Conservation (phyloP, 2,329 filamentous ascomycete genomes). For the Cryphonectria naterciae region DNA sequence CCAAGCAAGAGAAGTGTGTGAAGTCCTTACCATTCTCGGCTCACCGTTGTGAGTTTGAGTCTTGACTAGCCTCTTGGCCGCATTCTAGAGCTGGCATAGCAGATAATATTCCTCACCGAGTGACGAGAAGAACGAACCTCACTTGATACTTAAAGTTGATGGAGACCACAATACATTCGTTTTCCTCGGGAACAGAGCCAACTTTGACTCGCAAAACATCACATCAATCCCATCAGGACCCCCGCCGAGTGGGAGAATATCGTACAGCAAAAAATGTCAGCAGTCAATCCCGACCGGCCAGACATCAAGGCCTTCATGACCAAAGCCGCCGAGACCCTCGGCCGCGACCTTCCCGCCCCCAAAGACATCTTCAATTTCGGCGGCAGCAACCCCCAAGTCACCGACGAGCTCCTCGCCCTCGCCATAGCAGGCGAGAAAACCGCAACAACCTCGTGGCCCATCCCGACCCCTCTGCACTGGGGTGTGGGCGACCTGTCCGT, state of each 20-base stretch:
- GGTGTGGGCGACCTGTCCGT: slow-evolving; percentile 36
- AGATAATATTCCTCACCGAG: neutral
- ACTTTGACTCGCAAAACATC: neutral
- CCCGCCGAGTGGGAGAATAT: neutral
- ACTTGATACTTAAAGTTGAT: neutral
- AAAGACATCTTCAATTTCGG: slow-evolving; percentile 38
- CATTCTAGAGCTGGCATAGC: neutral
- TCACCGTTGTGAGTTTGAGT: neutral
- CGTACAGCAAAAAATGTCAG: slow-evolving; percentile 24
- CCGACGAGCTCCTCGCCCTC: slow-evolving; percentile 30
- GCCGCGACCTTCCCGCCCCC: slow-evolving; percentile 31
- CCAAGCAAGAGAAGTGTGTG: neutral
- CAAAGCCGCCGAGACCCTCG: slow-evolving; percentile 33
- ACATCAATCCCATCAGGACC: neutral
- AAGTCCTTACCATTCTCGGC: neutral
- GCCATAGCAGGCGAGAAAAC: slow-evolving; percentile 36
- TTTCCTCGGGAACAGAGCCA: neutral
- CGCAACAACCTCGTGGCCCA: slow-evolving; percentile 38
- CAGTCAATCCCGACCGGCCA: slow-evolving; percentile 31
- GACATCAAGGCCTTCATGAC: slow-evolving; percentile 37
- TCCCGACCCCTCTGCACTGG: slow-evolving; percentile 37
- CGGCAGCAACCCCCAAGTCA: slow-evolving; percentile 27
- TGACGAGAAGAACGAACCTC: neutral
- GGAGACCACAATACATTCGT: neutral
- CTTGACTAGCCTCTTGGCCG: slow-evolving; percentile 9